Base-by-base conservation (phyloP, 805 yeast genomes). In the Lachancea nothofagi region DNA sequence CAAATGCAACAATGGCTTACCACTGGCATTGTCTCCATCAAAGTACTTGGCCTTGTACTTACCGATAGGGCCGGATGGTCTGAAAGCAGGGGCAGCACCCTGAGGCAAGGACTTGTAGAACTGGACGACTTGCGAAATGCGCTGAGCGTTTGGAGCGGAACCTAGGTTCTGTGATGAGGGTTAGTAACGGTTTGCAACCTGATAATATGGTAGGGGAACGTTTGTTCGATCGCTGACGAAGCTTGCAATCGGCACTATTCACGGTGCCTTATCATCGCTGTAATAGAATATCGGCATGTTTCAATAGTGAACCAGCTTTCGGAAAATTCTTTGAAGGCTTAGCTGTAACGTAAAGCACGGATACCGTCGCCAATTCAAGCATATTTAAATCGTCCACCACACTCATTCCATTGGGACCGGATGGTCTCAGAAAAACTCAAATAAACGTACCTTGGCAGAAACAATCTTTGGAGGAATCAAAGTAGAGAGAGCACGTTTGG, bases 391-490 rank as follows among this genome's bases (percentile, higher is more conserved):
- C 7, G 29, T n/a, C n/a, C n/a, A n/a, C n/a, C n/a, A n/a, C n/a
- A n/a, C n/a, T n/a, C n/a, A n/a, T n/a, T n/a, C n/a, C n/a, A 20
- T 21, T 21, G 12, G 13, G 8, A 5, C 24, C 9, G 12, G 21
- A 9, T 3, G 3, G n/a, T 7, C 12, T 6, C 17, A 18, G 26
- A 31, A n/a, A 20, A 20, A 25, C 10, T 10, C 25, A 23, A 23
- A 23, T 10, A 5, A 34, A 74, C 89, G 57, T 76, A 83, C 90
- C 69, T 81, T 77, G 33, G 96, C 93, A 48, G 97, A 88, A 42
- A 96, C 97, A 62, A 90, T 81, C 90, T 90, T 90, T 66, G 98
- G 98, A 57, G 98, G 98, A 63, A 90, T 89, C 72, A 90, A 76
- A 60, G 97, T 83, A 51, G 97, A 88, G 67, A 90, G 77, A 57